Base-by-base conservation (phyloP, 208 protist species). In the Crithidia expoeki region DNA sequence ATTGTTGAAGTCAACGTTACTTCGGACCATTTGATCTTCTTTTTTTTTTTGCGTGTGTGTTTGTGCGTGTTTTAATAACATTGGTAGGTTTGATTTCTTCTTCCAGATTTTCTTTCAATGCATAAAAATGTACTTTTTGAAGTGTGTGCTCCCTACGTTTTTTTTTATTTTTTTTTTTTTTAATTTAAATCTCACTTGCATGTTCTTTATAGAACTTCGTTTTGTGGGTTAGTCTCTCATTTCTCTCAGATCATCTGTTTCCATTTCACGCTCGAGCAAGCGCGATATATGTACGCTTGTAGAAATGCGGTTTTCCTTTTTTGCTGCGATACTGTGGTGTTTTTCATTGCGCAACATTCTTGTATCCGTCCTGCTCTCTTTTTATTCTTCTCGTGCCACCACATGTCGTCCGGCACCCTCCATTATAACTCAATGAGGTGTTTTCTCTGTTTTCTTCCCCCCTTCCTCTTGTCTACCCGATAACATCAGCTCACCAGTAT, bases 121-220 rank as follows among this genome's bases (percentile, higher is more conserved):
- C n/a, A n/a, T n/a, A n/a, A n/a, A n/a, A n/a, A n/a, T n/a, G n/a
- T n/a, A n/a, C n/a, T n/a, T n/a, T n/a, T n/a, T n/a, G n/a, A n/a
- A n/a, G n/a, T n/a, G n/a, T n/a, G n/a, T n/a, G n/a, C n/a, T n/a
- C n/a, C n/a, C n/a, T n/a, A 40, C 6, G 27, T 21, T 34, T 40
- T 65, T 59, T 53, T 52, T 46, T 34, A n/a, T 30, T 28, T 53
- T 53, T 60, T 42, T 62, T 68, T 67, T 71, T 67, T 62, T 46
- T 60, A 46, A 2, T 36, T 33, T 30, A 16, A 25, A 19, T 59
- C 44, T 63, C 9, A 28, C 44, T 28, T 50, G 11, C 28, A 16
- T 44, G 36, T 32, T 63, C 7, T 34, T 19, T 36, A 21, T 56
- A 30, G 12, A 36, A 56, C 21, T 44, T 60, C 14, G 42, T 0